Percentiles rank a stretch among this genome's conserved stretches.
Evolutionary conservation across 495 filamentous ascomycete genomes (phyloP).

Genomic region (Tuber magnatum): DNA sequence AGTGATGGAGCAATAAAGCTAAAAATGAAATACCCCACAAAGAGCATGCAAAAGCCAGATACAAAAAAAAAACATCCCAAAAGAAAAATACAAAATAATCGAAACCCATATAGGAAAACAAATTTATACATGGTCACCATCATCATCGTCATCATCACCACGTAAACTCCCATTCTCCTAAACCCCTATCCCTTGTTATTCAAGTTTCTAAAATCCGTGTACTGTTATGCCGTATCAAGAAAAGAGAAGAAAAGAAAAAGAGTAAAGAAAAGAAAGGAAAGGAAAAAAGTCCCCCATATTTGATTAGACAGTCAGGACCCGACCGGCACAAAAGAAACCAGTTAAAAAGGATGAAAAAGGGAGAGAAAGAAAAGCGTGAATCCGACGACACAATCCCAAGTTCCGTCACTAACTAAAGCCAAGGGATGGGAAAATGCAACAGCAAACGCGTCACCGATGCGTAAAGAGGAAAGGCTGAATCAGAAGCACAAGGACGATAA

Average conservation of each 20-base stretch:
- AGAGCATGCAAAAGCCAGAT: neutral
- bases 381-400: neutral
- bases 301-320: neutral
- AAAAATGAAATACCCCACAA: neutral
- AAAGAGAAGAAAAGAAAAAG: neutral
- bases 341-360: neutral
- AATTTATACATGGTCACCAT: neutral
- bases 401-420: neutral
- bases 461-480: neutral
- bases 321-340: neutral
- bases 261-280: neutral
- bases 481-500: neutral
- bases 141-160: neutral
- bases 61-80: neutral
- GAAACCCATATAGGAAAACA: neutral
- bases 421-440: neutral
- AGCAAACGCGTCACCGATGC: neutral
- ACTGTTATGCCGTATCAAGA: neutral
- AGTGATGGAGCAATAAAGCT: neutral
- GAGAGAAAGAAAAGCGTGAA: neutral
- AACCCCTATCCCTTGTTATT: neutral
- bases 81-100: neutral
- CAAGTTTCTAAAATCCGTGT: neutral
- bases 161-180: constrained; percentile 1
- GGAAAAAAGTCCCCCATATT: neutral